Evolutionary conservation across 495 filamentous ascomycete species (phyloP).

Genomic region (Terfezia claveryi): DNA sequence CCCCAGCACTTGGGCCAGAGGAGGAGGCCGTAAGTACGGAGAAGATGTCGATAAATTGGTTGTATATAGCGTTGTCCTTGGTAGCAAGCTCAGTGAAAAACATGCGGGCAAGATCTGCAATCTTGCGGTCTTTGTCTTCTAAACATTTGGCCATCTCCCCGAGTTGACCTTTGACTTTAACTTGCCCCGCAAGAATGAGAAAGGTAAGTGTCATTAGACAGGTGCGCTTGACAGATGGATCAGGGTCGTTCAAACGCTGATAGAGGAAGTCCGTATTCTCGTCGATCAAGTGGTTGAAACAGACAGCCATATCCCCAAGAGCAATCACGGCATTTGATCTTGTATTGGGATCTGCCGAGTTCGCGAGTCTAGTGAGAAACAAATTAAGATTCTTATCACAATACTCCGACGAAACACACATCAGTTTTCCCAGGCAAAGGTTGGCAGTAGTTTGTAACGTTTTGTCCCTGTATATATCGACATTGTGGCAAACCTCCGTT

Average conservation of each 20-base stretch:
- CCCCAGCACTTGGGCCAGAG: background rate
- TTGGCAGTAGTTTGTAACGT: conserved; percentile 82
- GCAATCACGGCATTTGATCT: conserved; percentile 92
- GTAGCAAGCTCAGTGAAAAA: conserved; percentile 94
- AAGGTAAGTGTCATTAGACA: conserved; percentile 98
- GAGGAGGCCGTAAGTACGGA: conserved; percentile 60
- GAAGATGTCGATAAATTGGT: conserved; percentile 99
- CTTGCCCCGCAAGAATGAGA: conserved; percentile 87
- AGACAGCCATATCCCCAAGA: conserved; percentile 95
- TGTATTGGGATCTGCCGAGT: conserved; percentile 68
- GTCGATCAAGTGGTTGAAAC: conserved; percentile 97
- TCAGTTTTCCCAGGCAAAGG: conserved; percentile 90
- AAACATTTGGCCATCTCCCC: conserved; percentile 99
- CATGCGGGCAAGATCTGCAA: conserved; percentile 84
- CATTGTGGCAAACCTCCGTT: conserved; percentile 81
- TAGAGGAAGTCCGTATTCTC: conserved; percentile 99
- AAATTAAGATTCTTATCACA: conserved; percentile 85
- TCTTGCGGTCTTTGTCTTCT: conserved; percentile 81
- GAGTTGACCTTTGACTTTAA: conserved; percentile 99
- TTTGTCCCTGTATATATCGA: conserved; percentile 66
- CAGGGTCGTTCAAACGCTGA: conserved; percentile 66
- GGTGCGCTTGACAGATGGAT: conserved; percentile 80
- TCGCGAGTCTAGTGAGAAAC: conserved; percentile 93
- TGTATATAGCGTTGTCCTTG: conserved; percentile 98
- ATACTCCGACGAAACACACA: conserved; percentile 87